Evolutionary conservation across 495 filamentous ascomycete genomes (phyloP).

Genomic region (Delitschia confertaspora): DNA sequence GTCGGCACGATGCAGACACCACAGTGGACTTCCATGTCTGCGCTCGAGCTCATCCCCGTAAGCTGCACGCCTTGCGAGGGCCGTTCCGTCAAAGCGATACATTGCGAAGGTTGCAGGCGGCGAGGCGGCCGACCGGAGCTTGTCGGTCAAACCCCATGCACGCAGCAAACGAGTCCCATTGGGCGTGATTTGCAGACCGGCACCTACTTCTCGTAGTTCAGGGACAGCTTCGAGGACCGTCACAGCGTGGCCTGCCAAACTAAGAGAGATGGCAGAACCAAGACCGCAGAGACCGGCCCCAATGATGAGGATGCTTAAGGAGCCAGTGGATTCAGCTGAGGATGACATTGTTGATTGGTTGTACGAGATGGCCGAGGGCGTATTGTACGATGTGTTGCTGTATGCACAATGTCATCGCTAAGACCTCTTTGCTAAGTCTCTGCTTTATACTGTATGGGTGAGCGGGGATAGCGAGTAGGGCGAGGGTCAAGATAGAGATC

Average conservation of each 20-base stretch:
- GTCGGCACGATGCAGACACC: constrained; percentile 33
- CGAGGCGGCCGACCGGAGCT: constrained; percentile 9
- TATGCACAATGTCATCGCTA: too few relatives aligned
- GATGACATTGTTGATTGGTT: too few relatives aligned
- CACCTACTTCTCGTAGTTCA: constrained; percentile 30
- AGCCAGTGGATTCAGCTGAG: background rate
- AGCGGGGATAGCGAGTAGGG: too few relatives aligned
- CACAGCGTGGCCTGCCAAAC: constrained; percentile 52
- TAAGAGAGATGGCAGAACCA: constrained; percentile 52
- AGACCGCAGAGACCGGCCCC: constrained; percentile 65
- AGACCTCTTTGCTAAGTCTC: too few relatives aligned
- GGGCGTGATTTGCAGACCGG: constrained; percentile 35
- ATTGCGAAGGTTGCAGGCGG: constrained; percentile 9
- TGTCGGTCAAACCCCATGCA: constrained; percentile 28
- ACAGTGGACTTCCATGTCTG: constrained; percentile 30
- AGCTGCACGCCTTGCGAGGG: constrained; percentile 28
- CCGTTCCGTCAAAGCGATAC: constrained; percentile 25
- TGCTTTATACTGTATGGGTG: too few relatives aligned
- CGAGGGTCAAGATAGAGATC: too few relatives aligned
- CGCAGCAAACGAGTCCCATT: constrained; percentile 32
- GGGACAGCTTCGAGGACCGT: constrained; percentile 53
- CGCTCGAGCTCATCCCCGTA: constrained; percentile 12
- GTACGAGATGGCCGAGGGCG: too few relatives aligned
- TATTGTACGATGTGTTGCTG: too few relatives aligned
- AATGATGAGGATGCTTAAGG: constrained; percentile 53